Percentiles rank a stretch among this genome's conserved stretches.
phyloP scores from a whole-genome alignment of 805 yeast genomes.

The Pichia membranifaciens region DNA sequence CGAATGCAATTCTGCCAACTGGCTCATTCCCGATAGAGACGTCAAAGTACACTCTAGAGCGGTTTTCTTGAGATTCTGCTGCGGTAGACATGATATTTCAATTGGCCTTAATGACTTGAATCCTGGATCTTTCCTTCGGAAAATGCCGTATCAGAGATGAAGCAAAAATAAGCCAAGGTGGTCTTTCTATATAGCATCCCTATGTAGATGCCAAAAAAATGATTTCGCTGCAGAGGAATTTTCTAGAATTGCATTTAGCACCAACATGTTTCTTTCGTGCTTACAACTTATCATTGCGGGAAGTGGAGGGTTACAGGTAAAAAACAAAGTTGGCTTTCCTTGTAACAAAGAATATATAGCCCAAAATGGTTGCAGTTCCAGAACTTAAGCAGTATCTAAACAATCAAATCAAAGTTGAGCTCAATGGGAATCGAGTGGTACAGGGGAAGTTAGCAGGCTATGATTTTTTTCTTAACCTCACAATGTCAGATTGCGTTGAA shows the following conservation, averaged over 20 bases:
- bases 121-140: no score
- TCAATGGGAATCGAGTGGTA: conserved; percentile 73
- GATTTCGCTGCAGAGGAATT: conserved; percentile 1
- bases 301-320: no score
- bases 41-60: conserved; percentile 69
- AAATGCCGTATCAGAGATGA: no score
- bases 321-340: not conserved
- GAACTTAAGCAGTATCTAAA: conserved; percentile 61
- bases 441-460: conserved; percentile 82
- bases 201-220: no score
- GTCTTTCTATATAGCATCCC: not conserved
- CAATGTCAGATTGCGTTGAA: conserved; percentile 23
- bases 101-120: no score
- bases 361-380: conserved; percentile 31
- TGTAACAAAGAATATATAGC: not conserved
- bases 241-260: conserved; percentile 3
- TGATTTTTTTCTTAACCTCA: conserved; percentile 48
- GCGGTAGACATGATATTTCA: conserved; percentile 10
- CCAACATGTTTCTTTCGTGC: not conserved
- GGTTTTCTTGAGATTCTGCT: conserved; percentile 5
- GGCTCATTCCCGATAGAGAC: conserved; percentile 64
- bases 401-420: conserved; percentile 63
- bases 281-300: no score
- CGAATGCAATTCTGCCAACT: conserved; percentile 74
- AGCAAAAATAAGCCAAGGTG: no score